Conservation (phyloP, 129 eudicot species). For the Chrysanthemum seticuspe region DNA sequence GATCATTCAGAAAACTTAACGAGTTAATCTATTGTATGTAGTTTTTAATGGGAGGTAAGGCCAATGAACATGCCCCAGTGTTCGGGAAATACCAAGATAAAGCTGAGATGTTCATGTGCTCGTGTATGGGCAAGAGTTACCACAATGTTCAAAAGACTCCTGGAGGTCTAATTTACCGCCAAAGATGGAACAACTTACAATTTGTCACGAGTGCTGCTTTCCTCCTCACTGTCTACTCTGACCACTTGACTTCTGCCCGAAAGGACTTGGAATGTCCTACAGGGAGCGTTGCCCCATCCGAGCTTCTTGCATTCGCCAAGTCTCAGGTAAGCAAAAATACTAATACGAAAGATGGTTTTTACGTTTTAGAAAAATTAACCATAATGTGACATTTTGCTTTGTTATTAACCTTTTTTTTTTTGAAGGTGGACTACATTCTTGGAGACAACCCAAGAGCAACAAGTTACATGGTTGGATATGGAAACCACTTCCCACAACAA, state of each 20-base stretch:
- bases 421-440: conserved; percentile 85
- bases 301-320: conserved; percentile 75
- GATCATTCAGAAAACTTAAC: background rate
- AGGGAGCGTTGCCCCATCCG: conserved; percentile 61
- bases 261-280: conserved; percentile 59
- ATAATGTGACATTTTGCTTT: background rate
- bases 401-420: background rate
- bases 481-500: conserved; percentile 78
- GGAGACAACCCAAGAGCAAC: conserved; percentile 98
- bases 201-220: conserved; percentile 95
- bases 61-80: conserved; percentile 49
- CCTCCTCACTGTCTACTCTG: conserved; percentile 83
- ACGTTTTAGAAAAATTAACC: background rate
- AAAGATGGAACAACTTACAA: conserved; percentile 94
- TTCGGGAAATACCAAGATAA: conserved; percentile 74
- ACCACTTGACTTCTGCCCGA: conserved; percentile 72
- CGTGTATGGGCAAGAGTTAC: conserved; percentile 71
- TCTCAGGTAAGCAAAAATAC: conserved; percentile 54
- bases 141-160: conserved; percentile 88
- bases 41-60: conserved; percentile 85
- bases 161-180: conserved; percentile 84
- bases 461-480: conserved; percentile 99
- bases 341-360: background rate
- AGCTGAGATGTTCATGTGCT: conserved; percentile 94
- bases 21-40: conserved; percentile 29